Percentiles rank a stretch among this genome's conserved stretches.
Evolutionary conservation across 257 asterid genomes (phyloP).

Genomic region (Catharanthus roseus): DNA sequence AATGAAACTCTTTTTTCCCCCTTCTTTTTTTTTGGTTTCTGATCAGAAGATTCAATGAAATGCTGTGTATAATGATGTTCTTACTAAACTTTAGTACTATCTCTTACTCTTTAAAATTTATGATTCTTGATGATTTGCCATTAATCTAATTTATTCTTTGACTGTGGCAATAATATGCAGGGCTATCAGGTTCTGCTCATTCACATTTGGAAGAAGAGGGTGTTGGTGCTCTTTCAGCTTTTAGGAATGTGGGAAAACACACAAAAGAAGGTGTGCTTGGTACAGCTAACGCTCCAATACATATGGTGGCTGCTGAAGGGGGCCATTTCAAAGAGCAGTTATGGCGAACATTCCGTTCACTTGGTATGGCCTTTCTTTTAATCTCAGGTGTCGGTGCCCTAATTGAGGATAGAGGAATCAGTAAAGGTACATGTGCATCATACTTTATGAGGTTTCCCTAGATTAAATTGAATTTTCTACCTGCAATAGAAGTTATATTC

Average conservation of each 20-base stretch:
- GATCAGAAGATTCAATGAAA: background rate
- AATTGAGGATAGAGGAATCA: slow-evolving; percentile 81
- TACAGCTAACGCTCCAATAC: slow-evolving; percentile 82
- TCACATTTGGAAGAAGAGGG: slow-evolving; percentile 52
- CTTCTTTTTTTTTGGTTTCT: background rate
- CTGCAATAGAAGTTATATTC: slow-evolving; percentile 6
- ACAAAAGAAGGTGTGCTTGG: slow-evolving; percentile 78
- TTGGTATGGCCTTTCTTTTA: slow-evolving; percentile 69
- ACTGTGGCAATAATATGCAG: slow-evolving; percentile 28
- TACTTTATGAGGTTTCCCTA: slow-evolving; percentile 1
- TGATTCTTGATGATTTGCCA: slow-evolving; percentile 2
- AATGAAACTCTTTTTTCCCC: background rate
- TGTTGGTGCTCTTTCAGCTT: slow-evolving; percentile 59
- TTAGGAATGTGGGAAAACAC: slow-evolving; percentile 59
- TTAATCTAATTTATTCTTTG: background rate
- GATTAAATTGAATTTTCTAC: slow-evolving; percentile 14
- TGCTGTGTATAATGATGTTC: background rate
- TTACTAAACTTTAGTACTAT: background rate
- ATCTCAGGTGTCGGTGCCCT: slow-evolving; percentile 85
- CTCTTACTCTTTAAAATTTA: background rate
- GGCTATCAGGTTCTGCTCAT: slow-evolving; percentile 42
- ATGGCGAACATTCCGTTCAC: slow-evolving; percentile 85
- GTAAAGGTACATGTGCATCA: slow-evolving; percentile 54
- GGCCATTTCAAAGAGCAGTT: slow-evolving; percentile 80
- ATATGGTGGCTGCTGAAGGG: slow-evolving; percentile 86